These are phyloP conservation scores for Linum trigynum DNA, from an alignment of 345 rosid species.

Conservation along the genomic window DNA sequence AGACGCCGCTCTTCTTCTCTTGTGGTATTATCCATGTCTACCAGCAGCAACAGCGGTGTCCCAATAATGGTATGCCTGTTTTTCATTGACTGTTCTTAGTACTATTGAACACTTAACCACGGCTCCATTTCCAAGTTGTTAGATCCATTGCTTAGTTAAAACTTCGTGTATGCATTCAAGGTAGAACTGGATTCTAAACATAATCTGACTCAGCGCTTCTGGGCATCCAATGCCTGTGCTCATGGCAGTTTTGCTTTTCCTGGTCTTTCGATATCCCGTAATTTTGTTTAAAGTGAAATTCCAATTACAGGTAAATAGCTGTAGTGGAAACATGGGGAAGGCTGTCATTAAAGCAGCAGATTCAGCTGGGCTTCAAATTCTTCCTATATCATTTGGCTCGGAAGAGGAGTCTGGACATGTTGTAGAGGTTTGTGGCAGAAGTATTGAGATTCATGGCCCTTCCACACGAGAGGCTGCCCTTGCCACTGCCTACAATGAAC, in stretches of 20 bases:
- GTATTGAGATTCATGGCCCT: conserved; percentile 64
- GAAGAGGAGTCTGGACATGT: conserved; percentile 50
- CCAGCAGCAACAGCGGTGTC: not conserved
- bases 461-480: conserved; percentile 60
- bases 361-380: conserved; percentile 64
- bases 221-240: not conserved
- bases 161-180: not conserved
- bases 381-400: conserved; percentile 74
- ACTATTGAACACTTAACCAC: no score
- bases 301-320: conserved; percentile 62
- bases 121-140: no score
- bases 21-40: not conserved
- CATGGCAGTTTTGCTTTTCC: not conserved
- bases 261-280: not conserved
- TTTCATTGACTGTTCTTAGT: not conserved
- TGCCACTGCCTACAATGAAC: conserved; percentile 40
- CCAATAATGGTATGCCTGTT: conserved; percentile 2
- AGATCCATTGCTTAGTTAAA: no score
- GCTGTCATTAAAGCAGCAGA: conserved; percentile 82
- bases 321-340: conserved; percentile 84
- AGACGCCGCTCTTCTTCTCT: not conserved
- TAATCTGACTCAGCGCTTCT: not conserved
- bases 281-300: not conserved
- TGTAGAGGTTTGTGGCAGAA: conserved; percentile 60
- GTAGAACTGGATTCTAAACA: not conserved